Base-by-base conservation (phyloP, 2,329 filamentous ascomycete genomes). In the Exophiala sideris region DNA sequence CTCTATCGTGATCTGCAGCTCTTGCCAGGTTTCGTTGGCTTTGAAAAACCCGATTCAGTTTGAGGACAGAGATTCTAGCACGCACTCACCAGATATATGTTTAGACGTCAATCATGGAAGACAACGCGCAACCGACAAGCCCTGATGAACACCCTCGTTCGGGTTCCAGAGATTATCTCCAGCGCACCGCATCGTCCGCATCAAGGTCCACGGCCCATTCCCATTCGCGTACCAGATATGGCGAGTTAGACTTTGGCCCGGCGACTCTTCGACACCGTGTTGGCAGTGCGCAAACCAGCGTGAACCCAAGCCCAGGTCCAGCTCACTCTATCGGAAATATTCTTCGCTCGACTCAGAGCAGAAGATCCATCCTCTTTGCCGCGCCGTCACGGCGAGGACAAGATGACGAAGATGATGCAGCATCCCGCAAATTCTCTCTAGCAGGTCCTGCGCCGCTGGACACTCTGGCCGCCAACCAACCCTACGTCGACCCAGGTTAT, bases 401-500 rank as follows among this genome's bases (percentile, higher is more conserved):
- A 29, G 24, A 29, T 3, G 50, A 45, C 20, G 47, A 33, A 8
- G 38, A 41, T 24, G 55, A 51, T 41, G 21, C 42, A 21, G 56
- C 45, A 4, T 48, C 54, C 24, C 48, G 50, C 20, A 65, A 63
- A 41, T 68, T 67, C 50, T 64, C 65, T n/a, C 48, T 69, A 2
- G 64, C 66, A 38, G 66, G 67, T 3, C 42, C 63, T 16, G 48
- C 60, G 12, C 42, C 64, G 3, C 59, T 66, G 14, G 52, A 61
- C 35, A 33, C 54, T 32, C 12, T 54, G 10, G 38, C 61, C 40
- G 63, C 69, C 2, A 73, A 76, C 34, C 70, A 75, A 51, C 71
- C 74, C 1, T 76, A 75, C 36, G 73, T 81, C n/a, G 75, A 79
- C 35, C 76, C 78, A n/a, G 76, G 77, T 2, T 81, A 82, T 57